Evolutionary conservation across 306 rosid species (phyloP), one percentile per base, ranked within the genome.

Genomic region (Calophaca sinica): DNA sequence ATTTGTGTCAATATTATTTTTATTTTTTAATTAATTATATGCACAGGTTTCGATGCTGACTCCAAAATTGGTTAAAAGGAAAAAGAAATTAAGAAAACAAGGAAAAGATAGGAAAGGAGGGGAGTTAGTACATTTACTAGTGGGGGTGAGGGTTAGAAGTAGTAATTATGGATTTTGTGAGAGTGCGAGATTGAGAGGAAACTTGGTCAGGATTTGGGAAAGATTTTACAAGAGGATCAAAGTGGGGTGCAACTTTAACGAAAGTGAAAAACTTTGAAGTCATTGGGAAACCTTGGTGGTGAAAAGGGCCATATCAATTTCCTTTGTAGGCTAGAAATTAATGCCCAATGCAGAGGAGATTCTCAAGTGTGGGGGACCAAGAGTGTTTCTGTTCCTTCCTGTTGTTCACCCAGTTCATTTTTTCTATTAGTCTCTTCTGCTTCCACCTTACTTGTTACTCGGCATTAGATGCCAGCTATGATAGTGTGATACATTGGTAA

Each of bases 321-420:
- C 55, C 72, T 9, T 39, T 75, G 72, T 46, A 32, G 75, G 77
- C 62, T 79, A 61, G 75, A 77, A 84, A 20, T 20, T 20, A 20
- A 70, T 77, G 11, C 78, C 77, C 62, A 83, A 62, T 73, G 57
- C 83, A 83, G 72, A 82, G 69, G 82, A 82, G 82, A 67, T 67
- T 77, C 75, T 66, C 9, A 39, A 53, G 7, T 15, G 46, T 42
- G 29, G 86, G 83, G 86, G 83, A 68, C 79, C 83, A 61, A n/a
- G 35, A 61, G 77, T 68, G 68, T 79, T 78, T 68, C 73, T 68
- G 71, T 83, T 71, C 26, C 26, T 20, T 20, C 26, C 26, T 20
- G 26, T 20, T 20, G 26, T 20, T 20, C 26, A 20, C 26, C 26
- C 26, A 20, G 1, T 20, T 20, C 1, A 20, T 20, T 20, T 20